phyloP scores from a whole-genome alignment of 1,284 basidiomycete genomes.

The Athelia sp. region DNA sequence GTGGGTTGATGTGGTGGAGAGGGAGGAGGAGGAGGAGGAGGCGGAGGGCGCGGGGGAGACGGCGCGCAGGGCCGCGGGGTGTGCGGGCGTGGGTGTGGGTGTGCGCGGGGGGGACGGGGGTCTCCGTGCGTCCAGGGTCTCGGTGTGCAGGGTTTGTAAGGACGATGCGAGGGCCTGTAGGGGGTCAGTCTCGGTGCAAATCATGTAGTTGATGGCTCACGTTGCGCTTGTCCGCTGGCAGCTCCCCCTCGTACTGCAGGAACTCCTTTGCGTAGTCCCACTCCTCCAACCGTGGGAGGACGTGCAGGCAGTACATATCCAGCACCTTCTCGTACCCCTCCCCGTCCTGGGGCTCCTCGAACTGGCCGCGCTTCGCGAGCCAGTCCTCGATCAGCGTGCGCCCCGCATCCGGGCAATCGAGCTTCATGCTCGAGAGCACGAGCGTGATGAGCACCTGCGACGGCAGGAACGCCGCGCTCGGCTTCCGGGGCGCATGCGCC shows the following conservation, averaged over 20 bases:
- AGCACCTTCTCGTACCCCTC: constrained; percentile 68
- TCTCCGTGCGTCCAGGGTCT: constrained; percentile 11
- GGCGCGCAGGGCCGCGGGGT: constrained; percentile 9
- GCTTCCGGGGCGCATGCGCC: constrained; percentile 22
- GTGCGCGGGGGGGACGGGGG: constrained; percentile 9
- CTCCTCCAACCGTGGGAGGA: constrained; percentile 65
- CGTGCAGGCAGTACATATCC: constrained; percentile 67
- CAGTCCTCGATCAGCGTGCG: constrained; percentile 70
- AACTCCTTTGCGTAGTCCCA: constrained; percentile 78
- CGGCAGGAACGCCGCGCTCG: constrained; percentile 57
- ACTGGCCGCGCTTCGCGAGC: constrained; percentile 46
- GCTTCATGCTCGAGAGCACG: constrained; percentile 62
- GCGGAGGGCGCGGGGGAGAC: constrained; percentile 31
- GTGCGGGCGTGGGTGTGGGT: constrained; percentile 9
- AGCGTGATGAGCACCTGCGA: constrained; percentile 63
- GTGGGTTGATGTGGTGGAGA: constrained; percentile 21
- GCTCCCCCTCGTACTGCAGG: constrained; percentile 63
- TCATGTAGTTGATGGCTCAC: constrained; percentile 34
- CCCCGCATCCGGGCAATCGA: constrained; percentile 54
- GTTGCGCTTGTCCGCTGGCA: constrained; percentile 43
- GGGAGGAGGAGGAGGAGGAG: constrained; percentile 23
- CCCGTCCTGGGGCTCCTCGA: constrained; percentile 29
- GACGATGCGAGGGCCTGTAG: constrained; percentile 39
- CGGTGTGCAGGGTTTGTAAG: constrained; percentile 32
- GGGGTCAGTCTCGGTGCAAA: constrained; percentile 1